Evolutionary conservation across 768 basidiomycete genomes (phyloP).

Genomic region (Mycena albidolilacea): DNA sequence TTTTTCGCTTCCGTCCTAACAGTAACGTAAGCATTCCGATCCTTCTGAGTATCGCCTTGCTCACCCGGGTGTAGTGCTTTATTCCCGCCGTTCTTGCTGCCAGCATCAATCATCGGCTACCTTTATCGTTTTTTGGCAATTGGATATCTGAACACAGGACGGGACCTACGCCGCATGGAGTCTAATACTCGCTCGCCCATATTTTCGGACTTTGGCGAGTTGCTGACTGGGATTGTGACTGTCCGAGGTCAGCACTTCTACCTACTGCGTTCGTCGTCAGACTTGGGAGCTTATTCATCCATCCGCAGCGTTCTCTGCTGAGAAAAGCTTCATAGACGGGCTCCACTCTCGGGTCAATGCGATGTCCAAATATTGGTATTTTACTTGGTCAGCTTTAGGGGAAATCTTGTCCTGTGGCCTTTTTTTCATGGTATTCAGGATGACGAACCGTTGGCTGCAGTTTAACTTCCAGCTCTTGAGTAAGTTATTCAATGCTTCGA

Average conservation of each 20-base stretch:
- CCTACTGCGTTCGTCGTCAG: too few relatives aligned
- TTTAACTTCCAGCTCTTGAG: constrained; percentile 5
- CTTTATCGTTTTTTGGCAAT: constrained; percentile 49
- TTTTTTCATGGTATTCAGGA: constrained; percentile 55
- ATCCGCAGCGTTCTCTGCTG: constrained; percentile 77
- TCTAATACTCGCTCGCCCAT: constrained; percentile 90
- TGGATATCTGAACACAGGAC: constrained; percentile 83
- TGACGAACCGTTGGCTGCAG: constrained; percentile 31
- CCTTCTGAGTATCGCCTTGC: constrained; percentile 72
- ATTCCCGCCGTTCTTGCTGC: constrained; percentile 55
- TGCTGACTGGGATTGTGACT: constrained; percentile 91
- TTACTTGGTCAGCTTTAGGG: constrained; percentile 53
- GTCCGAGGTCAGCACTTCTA: constrained; percentile 66
- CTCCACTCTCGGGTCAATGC: constrained; percentile 80
- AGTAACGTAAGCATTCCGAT: constrained; percentile 65
- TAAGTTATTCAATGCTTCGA: not conserved
- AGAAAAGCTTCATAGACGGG: constrained; percentile 81
- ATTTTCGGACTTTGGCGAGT: constrained; percentile 82
- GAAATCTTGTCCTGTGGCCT: too few relatives aligned
- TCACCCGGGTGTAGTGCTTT: constrained; percentile 65
- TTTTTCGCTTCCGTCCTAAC: constrained; percentile 85
- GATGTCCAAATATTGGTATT: constrained; percentile 62
- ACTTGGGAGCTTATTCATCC: too few relatives aligned
- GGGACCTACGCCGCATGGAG: constrained; percentile 92
- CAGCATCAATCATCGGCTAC: constrained; percentile 69